Base-by-base conservation (phyloP, 345 rosid genomes). In the Lepidium sativum region DNA sequence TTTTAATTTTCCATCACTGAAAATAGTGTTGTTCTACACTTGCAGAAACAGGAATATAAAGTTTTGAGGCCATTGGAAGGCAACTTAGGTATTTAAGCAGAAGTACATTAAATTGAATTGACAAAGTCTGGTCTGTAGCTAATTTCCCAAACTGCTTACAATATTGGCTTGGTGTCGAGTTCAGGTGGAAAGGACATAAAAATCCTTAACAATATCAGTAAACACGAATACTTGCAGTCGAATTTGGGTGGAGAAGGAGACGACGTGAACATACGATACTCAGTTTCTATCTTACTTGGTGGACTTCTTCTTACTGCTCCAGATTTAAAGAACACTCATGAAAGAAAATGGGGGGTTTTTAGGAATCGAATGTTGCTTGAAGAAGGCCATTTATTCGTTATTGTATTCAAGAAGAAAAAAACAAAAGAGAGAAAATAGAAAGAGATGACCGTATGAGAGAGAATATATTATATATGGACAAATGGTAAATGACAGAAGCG, bases 311-410 rank as follows among this genome's bases (percentile, higher is more conserved):
- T 14, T 29, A 6, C 25, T 39, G 11, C 40, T 49, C 33, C 51
- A 59, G n/a, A 38, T 50, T 68, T 35, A 68, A 21, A 27, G 31
- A n/a, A 9, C 4, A 16, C 14, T 20, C 6, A 6, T 8, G 5
- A 5, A 40, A 20, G 6, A 27, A 31, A 31, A 54, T 37, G 12
- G 8, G 6, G 41, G 47, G 49, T 16, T 58, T 32, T 31, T 25
- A 63, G 20, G 44, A 68, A 37, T 37, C 7, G 51, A 50, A 40
- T 35, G 49, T 63, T 21, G 37, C 29, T 60, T 71, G 65, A 71
- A 57, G 41, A 71, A 67, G 63, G 77, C 73, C 77, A 73, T 67
- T 73, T 73, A 73, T 73, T 73, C 52, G 23, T 59, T 60, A 53
- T 54, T 47, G 63, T 67, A 61, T 60, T 31, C 58, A 29, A 44